phyloP scores from a whole-genome alignment of 768 basidiomycete genomes.

The Mycena rosella region DNA sequence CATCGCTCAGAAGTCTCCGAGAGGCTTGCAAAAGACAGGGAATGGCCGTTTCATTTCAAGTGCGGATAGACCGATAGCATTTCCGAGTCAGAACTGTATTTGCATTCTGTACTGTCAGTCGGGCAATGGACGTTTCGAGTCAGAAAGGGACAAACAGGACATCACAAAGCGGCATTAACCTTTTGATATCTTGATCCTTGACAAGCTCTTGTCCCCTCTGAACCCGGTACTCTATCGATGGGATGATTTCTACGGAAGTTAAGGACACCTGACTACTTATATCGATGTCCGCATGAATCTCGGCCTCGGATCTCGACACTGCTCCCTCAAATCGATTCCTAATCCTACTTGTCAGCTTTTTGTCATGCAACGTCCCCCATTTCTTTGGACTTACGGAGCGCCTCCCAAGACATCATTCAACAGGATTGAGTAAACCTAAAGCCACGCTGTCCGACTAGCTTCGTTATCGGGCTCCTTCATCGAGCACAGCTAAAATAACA shows the following conservation, averaged over 20 bases:
- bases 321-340: too few species aligned
- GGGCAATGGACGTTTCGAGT: too few species aligned
- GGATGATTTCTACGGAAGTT: slow-evolving; percentile 3
- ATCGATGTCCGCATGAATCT: slow-evolving; percentile 29
- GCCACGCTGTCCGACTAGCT: background rate
- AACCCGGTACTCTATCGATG: slow-evolving; percentile 27
- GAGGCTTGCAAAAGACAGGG: too few species aligned
- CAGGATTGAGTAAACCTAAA: background rate
- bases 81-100: too few species aligned
- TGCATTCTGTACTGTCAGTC: too few species aligned
- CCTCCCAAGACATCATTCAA: background rate
- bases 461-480: slow-evolving; percentile 5
- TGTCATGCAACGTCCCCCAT: too few species aligned
- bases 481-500: background rate
- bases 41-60: too few species aligned
- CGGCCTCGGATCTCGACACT: background rate
- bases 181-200: background rate
- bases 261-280: background rate
- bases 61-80: too few species aligned
- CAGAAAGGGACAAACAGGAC: background rate
- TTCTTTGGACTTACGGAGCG: too few species aligned
- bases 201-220: too few species aligned
- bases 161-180: background rate
- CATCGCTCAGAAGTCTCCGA: too few species aligned
- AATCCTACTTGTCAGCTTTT: too few species aligned